Evolutionary conservation across 164 flowering plant species (phyloP), one percentile per base, ranked within the genome.

Genomic region (Sextonia rubra): DNA sequence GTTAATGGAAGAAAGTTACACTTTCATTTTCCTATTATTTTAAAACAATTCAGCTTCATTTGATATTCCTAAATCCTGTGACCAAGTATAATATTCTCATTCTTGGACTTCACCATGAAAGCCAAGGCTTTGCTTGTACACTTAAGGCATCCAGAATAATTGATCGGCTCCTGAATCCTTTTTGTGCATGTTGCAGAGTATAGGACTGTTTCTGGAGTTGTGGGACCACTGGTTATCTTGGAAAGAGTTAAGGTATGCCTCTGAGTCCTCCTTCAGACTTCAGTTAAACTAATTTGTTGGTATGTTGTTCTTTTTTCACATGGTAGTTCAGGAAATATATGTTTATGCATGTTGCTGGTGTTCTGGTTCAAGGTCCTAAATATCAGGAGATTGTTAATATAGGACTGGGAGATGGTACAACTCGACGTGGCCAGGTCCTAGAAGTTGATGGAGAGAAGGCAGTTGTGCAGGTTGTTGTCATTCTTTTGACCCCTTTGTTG

Each of bases 391-490:
- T 96, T 84, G 99, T 96, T 52, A 93, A 91, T 80, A 93, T 96
- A 73, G 93, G 97, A n/a, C 74, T 96, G 69, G 97, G 97, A 78
- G 98, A 96, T 87, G 98, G 99, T 73, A 82, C 97, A 62, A 91
- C 83, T 20, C 82, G 98, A 49, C 92, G 99, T 79, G 99, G 99
- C 68, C 97, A 96, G 83, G 98, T 96, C 69, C 77, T 96, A 47
- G 99, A 96, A 82, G 99, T 93, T 70, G 99, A 96, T 86, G 99
- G 97, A n/a, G 98, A 96, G 81, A 96, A 90, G 83, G 99, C 98
- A 71, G 95, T 96, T 76, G 98, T 96, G 66, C 99, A 96, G 98
- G 98, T 90, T 62, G 47, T 2, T 68, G 17, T 64, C 62, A 4
- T 30, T 64, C 61, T 14, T 52, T 14, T 1, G 58, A 52, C 6